A percentile compares a stretch with the other conserved stretches of the same genome.
phyloP scores from a whole-genome alignment of 139 green algal species.

The Mesostigma viride region DNA sequence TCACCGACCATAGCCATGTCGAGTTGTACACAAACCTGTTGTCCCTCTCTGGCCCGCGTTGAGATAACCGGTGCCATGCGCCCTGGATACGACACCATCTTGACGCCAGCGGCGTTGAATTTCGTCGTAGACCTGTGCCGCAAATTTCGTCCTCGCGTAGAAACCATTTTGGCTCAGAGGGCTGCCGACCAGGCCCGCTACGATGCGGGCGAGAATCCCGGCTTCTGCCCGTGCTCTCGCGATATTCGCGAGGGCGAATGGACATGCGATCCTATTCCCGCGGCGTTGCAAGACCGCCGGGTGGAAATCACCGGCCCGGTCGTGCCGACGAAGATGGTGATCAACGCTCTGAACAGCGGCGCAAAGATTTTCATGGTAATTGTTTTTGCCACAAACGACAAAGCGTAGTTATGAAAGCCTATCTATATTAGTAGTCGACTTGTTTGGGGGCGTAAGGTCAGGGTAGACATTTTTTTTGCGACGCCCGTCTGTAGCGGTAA shows the following conservation, averaged over 20 bases:
- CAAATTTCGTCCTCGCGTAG: conserved; percentile 47
- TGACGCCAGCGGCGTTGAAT: conserved; percentile 41
- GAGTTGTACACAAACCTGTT: not conserved
- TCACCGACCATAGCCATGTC: no score
- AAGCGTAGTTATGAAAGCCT: not conserved
- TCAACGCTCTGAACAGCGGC: conserved; percentile 70
- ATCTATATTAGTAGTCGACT: not conserved
- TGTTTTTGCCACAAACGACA: conserved; percentile 5
- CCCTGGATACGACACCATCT: conserved; percentile 38
- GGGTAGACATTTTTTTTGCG: no score
- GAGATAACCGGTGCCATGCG: conserved; percentile 38
- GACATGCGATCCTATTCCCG: conserved; percentile 51
- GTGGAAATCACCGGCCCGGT: conserved; percentile 81
- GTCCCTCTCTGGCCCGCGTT: conserved; percentile 25
- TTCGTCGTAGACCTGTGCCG: conserved; percentile 61
- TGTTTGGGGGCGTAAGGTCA: no score
- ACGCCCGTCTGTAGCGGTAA: no score
- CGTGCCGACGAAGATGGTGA: conserved; percentile 83
- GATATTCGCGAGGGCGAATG: conserved; percentile 47
- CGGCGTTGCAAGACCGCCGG: conserved; percentile 59
- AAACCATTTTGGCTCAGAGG: conserved; percentile 50
- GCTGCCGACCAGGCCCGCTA: conserved; percentile 42
- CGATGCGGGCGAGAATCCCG: conserved; percentile 41
- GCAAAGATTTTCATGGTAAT: conserved; percentile 69
- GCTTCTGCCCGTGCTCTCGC: conserved; percentile 60